Base-by-base conservation (phyloP, 139 green algal genomes). In the Picochlorum sp. region DNA sequence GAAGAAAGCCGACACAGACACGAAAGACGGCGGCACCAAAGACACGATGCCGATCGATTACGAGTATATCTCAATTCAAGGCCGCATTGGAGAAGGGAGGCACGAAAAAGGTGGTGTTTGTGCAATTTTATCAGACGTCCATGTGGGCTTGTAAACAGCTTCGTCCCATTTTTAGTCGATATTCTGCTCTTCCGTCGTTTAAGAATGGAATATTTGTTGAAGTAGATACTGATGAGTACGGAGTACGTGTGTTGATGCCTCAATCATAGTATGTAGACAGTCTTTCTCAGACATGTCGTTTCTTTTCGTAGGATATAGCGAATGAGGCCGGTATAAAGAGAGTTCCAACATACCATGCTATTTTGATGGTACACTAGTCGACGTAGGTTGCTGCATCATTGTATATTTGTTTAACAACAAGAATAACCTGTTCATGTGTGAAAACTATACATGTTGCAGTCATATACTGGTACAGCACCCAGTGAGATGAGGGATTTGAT, bases 341-440 rank as follows among this genome's bases (percentile, higher is more conserved):
- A 20, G 20, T 62, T 24, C 64, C 64, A 14, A 61, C 64, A 13
- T 70, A 52, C 50, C 16, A 57, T 70, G 64, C 50, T 70, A 64
- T 30, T 49, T 20, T 21, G 10, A 49, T 49, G 64, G 64, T 50
- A 52, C 24, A 49, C 8, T 65, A 45, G 51, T 66, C 45, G 49
- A 64, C 20, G 49, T 54, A 21, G 18, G 47, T 54, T 18, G 11
- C 47, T 54, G 34, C 7, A 41, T 51, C 15, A 15, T 7, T 51
- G 16, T 18, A 51, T 20, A 13, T 51, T 51, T 15, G 45, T 51
- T 8, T 15, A 18, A 15, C 14, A 20, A 18, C 45, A 51, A 51
- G 24, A 28, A 4, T 14, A 18, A 20, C 45, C 3, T 51, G 16
- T n/a, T 68, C 28, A 56, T 68, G 45, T 15, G 45, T 28, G 15